Conservation (phyloP, 2,329 filamentous ascomycete species). For the Calonectria hawksworthii region DNA sequence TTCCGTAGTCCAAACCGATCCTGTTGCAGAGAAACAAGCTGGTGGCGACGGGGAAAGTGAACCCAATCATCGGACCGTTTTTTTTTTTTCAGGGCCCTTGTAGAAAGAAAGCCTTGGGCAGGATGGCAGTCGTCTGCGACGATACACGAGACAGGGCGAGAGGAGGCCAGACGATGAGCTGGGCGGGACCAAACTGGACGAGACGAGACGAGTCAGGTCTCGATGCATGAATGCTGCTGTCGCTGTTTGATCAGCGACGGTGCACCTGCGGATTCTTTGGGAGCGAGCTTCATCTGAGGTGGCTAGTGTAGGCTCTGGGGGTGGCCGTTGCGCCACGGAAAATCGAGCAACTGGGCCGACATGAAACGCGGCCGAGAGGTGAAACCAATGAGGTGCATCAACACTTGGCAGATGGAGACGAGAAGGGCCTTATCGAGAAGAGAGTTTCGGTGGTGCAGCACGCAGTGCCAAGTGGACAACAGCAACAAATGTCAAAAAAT, state of each 20-base stretch:
- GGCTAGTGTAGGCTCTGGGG: not conserved
- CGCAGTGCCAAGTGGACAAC: not conserved
- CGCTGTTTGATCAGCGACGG: not conserved
- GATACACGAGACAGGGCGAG: slow-evolving; percentile 7
- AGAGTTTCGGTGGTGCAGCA: not conserved
- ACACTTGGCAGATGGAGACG: not conserved
- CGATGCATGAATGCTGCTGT: slow-evolving; percentile 7
- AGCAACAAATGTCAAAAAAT: not conserved
- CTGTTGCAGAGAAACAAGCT: slow-evolving; percentile 2
- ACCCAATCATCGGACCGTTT: not conserved
- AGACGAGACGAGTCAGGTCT: slow-evolving; percentile 24
- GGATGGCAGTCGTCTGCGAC: slow-evolving; percentile 13
- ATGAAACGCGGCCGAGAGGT: slow-evolving; percentile 11
- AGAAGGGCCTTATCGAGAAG: not conserved
- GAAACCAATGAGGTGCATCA: slow-evolving; percentile 18
- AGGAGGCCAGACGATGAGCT: slow-evolving; percentile 2
- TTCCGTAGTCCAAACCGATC: not conserved
- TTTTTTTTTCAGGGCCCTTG: not conserved
- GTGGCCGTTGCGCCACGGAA: slow-evolving; percentile 5
- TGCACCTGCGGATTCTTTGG: not conserved
- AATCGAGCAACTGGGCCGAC: not conserved
- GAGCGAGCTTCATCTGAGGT: slow-evolving; percentile 11
- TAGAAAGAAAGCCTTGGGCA: not conserved
- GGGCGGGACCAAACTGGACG: slow-evolving; percentile 7
- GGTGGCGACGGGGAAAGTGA: not conserved